Evolutionary conservation across 78 protist species (phyloP), one percentile per base, ranked within the genome.

Genomic region (Bodo saltans): DNA sequence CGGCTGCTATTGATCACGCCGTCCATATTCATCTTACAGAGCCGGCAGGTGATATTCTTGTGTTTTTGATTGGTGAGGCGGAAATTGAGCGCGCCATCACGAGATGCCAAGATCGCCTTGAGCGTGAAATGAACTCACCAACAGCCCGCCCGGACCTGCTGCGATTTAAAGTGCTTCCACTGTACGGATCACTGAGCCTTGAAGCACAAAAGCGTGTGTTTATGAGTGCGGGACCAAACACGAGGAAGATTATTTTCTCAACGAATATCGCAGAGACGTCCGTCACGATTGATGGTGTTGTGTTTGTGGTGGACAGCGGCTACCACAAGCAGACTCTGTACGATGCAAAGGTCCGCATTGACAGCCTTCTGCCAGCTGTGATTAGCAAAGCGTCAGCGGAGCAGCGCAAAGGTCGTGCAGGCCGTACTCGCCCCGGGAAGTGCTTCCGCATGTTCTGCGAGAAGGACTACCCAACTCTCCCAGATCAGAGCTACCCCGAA

Each of bases 221-320:
- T 52, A 90, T 91, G 17, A 40, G 67, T 11, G 83, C 91, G 21
- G 90, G 83, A 52, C 84, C 83, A 0, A 83, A 88, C 29, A 88
- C 93, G 26, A 83, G 99, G 23, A 97, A 98, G 84, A 78, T 95
- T 37, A 88, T 99, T 35, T 90, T 97, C 28, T 81, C 99, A 17
- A 99, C 99, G 30, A 99, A 99, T 92, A 97, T 99, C 42, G 99
- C 99, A 0, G 99, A 99, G 81, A 98, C 99, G n/a, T 97, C 99
- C 1, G 86, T 99, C 69, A 99, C 99, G 30, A 97, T 99, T 75
- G 99, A 98, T 35, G 99, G 99, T 33, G 90, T 99, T 42, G 99
- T 99, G 30, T 99, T 87, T 53, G 99, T 99, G 41, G 89, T 99
- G 30, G 99, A 99, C 78, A 98, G 99, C 0, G 99, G 99, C 1